Conservation (phyloP, 2,329 filamentous ascomycete species). For the Microcyclospora pomicola region DNA sequence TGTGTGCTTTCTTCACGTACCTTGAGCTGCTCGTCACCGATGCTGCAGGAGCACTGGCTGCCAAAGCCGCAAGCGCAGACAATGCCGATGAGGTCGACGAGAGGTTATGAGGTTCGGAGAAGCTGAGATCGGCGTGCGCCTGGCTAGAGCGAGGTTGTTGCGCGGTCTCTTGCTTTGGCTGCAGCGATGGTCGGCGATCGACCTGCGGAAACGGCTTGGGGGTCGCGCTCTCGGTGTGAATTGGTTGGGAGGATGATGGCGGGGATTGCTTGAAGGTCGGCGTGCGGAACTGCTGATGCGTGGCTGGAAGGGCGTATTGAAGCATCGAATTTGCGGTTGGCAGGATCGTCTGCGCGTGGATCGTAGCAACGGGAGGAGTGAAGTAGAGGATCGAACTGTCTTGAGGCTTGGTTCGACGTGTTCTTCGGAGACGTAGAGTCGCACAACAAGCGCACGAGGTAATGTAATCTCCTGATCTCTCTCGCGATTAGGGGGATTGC, state of each 20-base stretch:
- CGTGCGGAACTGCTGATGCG: slow-evolving; percentile 9
- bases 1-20: neutral
- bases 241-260: slow-evolving; percentile 9
- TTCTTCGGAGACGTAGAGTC: no score
- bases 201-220: no score
- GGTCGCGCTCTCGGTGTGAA: no score
- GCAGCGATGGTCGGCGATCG: neutral
- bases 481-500: no score
- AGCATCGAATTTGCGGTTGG: slow-evolving; percentile 31
- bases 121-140: neutral
- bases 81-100: slow-evolving; percentile 20
- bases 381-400: no score
- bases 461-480: no score
- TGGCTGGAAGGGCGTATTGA: slow-evolving; percentile 25
- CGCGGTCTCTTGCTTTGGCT: neutral
- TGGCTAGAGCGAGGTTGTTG: neutral
- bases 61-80: slow-evolving; percentile 33
- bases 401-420: no score
- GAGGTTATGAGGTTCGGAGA: neutral
- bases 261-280: slow-evolving; percentile 3
- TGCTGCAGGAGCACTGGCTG: slow-evolving; percentile 15
- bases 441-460: no score
- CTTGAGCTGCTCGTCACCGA: neutral
- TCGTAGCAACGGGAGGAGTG: no score
- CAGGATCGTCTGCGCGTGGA: no score